phyloP scores from a whole-genome alignment of 768 basidiomycete species.

The Leucosporidium scottii region DNA sequence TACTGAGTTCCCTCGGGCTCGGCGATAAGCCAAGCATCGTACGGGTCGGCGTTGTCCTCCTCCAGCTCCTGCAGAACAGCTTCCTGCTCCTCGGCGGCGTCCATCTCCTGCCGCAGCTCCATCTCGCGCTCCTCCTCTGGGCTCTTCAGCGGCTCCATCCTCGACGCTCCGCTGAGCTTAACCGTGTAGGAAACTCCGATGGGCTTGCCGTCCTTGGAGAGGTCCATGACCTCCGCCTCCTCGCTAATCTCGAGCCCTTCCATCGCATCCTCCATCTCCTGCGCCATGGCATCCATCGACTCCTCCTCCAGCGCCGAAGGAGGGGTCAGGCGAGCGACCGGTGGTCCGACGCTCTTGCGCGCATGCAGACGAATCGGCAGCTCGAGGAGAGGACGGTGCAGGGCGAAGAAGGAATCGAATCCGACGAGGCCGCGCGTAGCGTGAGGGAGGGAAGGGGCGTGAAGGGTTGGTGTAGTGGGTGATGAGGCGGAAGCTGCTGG shows the following conservation, averaged over 20 bases:
- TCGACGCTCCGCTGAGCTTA: constrained; percentile 12
- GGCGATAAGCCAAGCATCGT: constrained; percentile 31
- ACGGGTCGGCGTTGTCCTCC: constrained; percentile 21
- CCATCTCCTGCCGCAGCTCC: constrained; percentile 10
- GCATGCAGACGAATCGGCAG: constrained; percentile 18
- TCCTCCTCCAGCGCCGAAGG: neutral
- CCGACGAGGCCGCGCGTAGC: constrained; percentile 16
- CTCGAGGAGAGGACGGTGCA: constrained; percentile 32
- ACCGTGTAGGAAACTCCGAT: constrained; percentile 22
- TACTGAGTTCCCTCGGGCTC: constrained; percentile 9
- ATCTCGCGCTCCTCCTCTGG: constrained; percentile 12
- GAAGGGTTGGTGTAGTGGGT: neutral
- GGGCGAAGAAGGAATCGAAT: constrained; percentile 27
- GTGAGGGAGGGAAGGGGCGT: constrained; percentile 24
- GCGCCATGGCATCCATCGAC: neutral
- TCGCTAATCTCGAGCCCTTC: neutral
- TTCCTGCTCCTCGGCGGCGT: constrained; percentile 15
- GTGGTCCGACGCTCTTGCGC: constrained; percentile 15
- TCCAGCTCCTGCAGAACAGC: constrained; percentile 19
- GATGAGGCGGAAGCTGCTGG: neutral
- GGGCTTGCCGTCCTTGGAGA: constrained; percentile 21
- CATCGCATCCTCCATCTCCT: neutral
- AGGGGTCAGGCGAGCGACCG: neutral
- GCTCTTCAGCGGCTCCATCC: constrained; percentile 22
- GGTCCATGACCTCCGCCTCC: constrained; percentile 20